Base-by-base conservation (phyloP, 441 rosid genomes). In the Francoa sonchifolia region DNA sequence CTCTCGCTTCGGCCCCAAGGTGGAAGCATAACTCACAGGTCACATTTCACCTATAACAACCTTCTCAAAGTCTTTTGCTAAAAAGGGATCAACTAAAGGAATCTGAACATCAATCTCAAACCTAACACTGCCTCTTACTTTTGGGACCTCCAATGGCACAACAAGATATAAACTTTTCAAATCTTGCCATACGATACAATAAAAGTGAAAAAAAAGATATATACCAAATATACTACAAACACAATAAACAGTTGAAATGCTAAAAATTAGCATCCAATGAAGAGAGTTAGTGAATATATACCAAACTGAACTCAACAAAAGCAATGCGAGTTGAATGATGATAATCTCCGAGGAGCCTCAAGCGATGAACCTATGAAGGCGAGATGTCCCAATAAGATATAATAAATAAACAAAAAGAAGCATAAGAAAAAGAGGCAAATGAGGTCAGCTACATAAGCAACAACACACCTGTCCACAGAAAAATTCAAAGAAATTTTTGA, bases 281-380 rank as follows among this genome's bases (percentile, higher is more conserved):
- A 18, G 10, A 42, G 38, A 19, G 44, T 6, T n/a, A 3, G 29
- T 1, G 28, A 47, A 30, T 11, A 54, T 28, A 54, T 80, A 88
- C 97, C 90, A 66, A 33, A n/a, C 70, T 12, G 46, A 88, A 88
- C 70, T 88, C 97, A 29, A 89, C 88, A 65, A 88, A 88, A 56
- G 95, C 95, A 48, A 85, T 79, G 12, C 89, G 92, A 47, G 95
- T 79, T 47, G 81, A 77, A 67, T 84, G 94, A 49, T 75, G 79
- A 54, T 77, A 73, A 53, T 89, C 97, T 48, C 97, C 97, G 30
- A 89, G 60, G 12, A 88, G 74, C 92, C 96, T 79, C 69, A 89
- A 61, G 54, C 92, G 88, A 8, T 66, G 79, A 66, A 92, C 95
- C 99, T 90, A 50, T 25, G 17, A 22, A 18, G 42, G 46, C 23